phyloP scores from a whole-genome alignment of 495 filamentous ascomycete genomes.

The Talaromyces proteolyticus region DNA sequence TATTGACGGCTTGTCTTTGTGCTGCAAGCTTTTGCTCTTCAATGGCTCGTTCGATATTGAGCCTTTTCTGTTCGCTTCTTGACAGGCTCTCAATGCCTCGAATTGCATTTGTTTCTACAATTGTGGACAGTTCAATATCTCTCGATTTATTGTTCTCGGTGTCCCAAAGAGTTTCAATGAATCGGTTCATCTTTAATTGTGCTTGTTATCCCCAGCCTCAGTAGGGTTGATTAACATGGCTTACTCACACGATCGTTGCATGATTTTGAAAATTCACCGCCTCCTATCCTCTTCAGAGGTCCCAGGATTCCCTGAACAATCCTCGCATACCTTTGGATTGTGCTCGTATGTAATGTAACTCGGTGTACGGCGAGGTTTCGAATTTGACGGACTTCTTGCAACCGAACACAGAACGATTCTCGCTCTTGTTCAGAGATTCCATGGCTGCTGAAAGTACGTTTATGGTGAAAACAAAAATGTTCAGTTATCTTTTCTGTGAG shows the following conservation, averaged over 20 bases:
- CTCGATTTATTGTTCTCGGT: background rate
- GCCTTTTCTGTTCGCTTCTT: background rate
- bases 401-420: constrained; percentile 7
- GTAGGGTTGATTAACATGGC: background rate
- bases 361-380: constrained; percentile 9
- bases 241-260: background rate
- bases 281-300: background rate
- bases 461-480: constrained; percentile 10
- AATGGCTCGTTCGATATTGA: background rate
- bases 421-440: constrained; percentile 8
- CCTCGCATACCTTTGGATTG: constrained; percentile 6
- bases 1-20: background rate
- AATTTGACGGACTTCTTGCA: constrained; percentile 9
- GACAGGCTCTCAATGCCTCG: constrained; percentile 30
- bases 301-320: background rate
- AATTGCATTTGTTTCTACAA: constrained; percentile 53
- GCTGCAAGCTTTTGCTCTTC: background rate
- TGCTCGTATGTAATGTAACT: constrained; percentile 1
- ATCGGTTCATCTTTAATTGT: background rate
- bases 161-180: background rate
- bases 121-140: constrained; percentile 49
- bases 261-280: background rate
- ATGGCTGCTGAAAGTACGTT: background rate
- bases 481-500: constrained; percentile 9
- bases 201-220: background rate